Conservation (phyloP, 306 rosid species). For the Begonia fuchsioides region DNA sequence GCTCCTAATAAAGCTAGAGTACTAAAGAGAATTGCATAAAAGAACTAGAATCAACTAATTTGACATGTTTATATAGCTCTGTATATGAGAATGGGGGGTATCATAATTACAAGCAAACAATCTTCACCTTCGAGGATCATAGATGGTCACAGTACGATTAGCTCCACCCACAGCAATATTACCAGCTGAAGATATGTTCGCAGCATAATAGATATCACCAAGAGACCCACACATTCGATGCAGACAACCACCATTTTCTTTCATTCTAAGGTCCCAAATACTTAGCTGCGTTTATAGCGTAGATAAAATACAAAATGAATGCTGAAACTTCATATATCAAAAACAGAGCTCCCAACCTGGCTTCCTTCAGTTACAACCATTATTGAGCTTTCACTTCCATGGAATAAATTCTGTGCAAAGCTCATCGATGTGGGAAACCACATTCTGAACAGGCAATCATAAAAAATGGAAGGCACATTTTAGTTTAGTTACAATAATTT, state of each 20-base stretch:
- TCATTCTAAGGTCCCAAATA: slow-evolving; percentile 83
- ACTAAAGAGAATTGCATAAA: too few species aligned
- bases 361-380: slow-evolving; percentile 77
- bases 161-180: slow-evolving; percentile 77
- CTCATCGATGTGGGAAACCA: slow-evolving; percentile 59
- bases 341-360: slow-evolving; percentile 42
- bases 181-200: slow-evolving; percentile 62
- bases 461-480: background rate
- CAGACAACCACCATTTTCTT: slow-evolving; percentile 81
- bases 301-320: slow-evolving; percentile 9
- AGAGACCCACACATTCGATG: slow-evolving; percentile 58
- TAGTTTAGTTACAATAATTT: background rate
- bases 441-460: slow-evolving; percentile 33
- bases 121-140: slow-evolving; percentile 87
- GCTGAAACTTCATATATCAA: slow-evolving; percentile 5
- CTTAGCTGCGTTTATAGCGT: slow-evolving; percentile 36
- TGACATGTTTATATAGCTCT: too few species aligned
- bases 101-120: slow-evolving; percentile 1
- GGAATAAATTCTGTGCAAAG: slow-evolving; percentile 33
- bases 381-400: slow-evolving; percentile 43
- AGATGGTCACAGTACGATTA: slow-evolving; percentile 77
- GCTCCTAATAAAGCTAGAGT: too few species aligned
- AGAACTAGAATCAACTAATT: too few species aligned
- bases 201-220: slow-evolving; percentile 63
- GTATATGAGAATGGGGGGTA: too few species aligned